These are phyloP conservation scores for Endotrypanum monterogeii DNA, from an alignment of 208 protist genomes.

Conservation along the genomic window DNA sequence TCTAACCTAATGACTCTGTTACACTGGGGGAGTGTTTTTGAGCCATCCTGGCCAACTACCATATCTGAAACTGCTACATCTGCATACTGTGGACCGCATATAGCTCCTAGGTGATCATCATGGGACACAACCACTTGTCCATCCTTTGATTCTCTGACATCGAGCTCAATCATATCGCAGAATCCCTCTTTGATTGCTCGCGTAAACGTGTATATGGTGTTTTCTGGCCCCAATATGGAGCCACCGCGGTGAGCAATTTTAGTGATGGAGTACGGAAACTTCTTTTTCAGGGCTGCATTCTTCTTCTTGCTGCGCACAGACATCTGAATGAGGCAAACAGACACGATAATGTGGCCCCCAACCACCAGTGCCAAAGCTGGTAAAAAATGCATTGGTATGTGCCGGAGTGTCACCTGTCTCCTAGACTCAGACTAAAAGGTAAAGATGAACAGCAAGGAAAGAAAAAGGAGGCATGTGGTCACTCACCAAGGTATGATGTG, in stretches of 20 bases:
- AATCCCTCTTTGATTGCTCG: constrained; percentile 36
- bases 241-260: constrained; percentile 80
- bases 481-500: neutral
- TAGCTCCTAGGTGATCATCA: constrained; percentile 46
- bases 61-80: constrained; percentile 42
- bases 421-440: neutral
- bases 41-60: constrained; percentile 47
- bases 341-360: constrained; percentile 25
- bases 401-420: neutral
- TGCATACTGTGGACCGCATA: constrained; percentile 43
- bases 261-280: constrained; percentile 65
- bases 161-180: constrained; percentile 79
- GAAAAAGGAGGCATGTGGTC: neutral
- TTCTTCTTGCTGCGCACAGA: constrained; percentile 19
- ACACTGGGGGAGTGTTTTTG: constrained; percentile 56
- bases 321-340: constrained; percentile 22
- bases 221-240: constrained; percentile 72
- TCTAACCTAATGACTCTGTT: constrained; percentile 55
- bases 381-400: neutral
- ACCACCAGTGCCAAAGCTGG: neutral
- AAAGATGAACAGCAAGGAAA: neutral
- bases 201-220: constrained; percentile 79
- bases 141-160: constrained; percentile 73
- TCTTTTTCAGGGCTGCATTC: constrained; percentile 39
- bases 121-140: constrained; percentile 71